phyloP scores from a whole-genome alignment of 148 eudicot species.

The Amaranthus palmeri region DNA sequence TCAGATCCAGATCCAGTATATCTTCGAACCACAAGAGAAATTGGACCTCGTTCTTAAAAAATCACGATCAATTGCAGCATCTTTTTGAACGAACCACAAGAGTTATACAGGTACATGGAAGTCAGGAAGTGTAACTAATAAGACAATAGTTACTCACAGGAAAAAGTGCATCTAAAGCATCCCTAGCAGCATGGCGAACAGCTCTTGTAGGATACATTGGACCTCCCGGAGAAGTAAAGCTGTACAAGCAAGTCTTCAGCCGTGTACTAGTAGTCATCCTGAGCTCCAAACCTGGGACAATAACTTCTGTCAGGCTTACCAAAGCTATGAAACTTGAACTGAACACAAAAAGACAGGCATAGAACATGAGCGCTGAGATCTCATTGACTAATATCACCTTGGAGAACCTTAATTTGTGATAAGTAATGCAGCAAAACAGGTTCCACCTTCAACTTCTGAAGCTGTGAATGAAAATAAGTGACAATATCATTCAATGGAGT shows the following conservation, averaged over 20 bases:
- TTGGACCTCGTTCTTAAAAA: not conserved
- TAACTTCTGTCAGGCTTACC: not conserved
- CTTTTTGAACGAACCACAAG: not conserved
- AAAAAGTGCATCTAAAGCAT: conserved; percentile 76
- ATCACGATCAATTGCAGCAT: too few relatives aligned
- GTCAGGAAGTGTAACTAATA: not conserved
- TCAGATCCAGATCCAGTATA: not conserved
- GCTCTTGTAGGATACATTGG: conserved; percentile 95
- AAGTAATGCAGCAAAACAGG: conserved; percentile 92
- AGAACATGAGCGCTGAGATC: not conserved
- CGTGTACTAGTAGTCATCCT: conserved; percentile 94
- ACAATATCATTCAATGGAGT: not conserved
- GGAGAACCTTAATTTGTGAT: conserved; percentile 63
- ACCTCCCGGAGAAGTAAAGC: conserved; percentile 97
- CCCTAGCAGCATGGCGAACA: conserved; percentile 99
- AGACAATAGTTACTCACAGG: conserved; percentile 57
- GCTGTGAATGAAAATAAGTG: conserved; percentile 38
- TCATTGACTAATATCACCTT: conserved; percentile 40
- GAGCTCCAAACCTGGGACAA: conserved; percentile 65
- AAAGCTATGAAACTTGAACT: not conserved
- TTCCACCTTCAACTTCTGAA: conserved; percentile 90
- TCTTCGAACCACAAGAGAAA: too few relatives aligned
- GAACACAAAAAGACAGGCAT: conserved; percentile 1
- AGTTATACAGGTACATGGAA: too few relatives aligned
- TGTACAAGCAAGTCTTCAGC: conserved; percentile 83